A percentile compares a stretch with the other conserved stretches of the same genome.
Conservation (phyloP, 73 alveolate species). For the Tetrahymena thermophila region DNA sequence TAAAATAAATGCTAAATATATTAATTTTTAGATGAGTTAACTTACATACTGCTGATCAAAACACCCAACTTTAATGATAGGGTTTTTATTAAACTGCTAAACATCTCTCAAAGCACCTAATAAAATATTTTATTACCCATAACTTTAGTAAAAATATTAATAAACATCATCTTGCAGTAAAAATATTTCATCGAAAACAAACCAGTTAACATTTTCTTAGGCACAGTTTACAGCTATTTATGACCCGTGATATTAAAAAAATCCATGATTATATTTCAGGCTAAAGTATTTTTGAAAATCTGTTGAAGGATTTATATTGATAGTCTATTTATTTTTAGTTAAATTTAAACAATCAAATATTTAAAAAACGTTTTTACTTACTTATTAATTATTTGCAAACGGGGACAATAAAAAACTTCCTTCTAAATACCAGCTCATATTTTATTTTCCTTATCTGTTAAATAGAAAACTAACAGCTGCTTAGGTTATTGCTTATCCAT, state of each 20-base stretch:
- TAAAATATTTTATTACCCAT: neutral
- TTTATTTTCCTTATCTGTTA: neutral
- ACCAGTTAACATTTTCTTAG: neutral
- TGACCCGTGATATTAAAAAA: neutral
- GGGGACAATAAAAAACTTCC: neutral
- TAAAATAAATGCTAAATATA: neutral
- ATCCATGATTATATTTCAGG: neutral
- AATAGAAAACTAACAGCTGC: neutral
- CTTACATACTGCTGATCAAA: neutral
- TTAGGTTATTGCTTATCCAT: neutral
- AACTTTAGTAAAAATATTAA: neutral
- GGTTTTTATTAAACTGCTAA: neutral
- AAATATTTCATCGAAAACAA: neutral
- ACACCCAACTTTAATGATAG: neutral
- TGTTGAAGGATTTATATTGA: neutral
- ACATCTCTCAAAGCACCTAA: neutral
- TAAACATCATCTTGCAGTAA: neutral
- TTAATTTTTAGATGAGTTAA: too few relatives aligned
- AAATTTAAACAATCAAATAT: neutral
- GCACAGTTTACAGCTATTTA: neutral
- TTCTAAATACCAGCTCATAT: neutral
- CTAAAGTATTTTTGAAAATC: neutral
- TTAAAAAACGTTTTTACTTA: neutral
- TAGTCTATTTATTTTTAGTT: neutral
- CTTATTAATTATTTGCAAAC: neutral